A percentile compares a stretch with the other conserved stretches of the same genome.
Evolutionary conservation across 139 green algal species (phyloP).

Genomic region (Tetradesmus lagerheimii): DNA sequence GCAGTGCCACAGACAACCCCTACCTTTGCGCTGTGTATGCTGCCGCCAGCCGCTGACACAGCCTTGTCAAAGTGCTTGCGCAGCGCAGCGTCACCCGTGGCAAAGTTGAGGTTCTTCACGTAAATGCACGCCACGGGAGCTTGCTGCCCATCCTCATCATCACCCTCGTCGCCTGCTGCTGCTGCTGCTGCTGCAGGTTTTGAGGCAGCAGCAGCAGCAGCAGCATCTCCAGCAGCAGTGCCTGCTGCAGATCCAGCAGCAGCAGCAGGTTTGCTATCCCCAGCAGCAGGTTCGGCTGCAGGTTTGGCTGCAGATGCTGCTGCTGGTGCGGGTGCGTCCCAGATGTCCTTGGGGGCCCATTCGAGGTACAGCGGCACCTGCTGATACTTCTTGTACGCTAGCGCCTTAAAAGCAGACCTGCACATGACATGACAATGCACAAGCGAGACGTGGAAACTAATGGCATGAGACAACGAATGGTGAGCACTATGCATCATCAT

Average conservation of each 20-base stretch:
- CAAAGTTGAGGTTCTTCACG: slow-evolving; percentile 97
- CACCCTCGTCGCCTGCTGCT: slow-evolving; percentile 46
- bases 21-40: slow-evolving; percentile 64
- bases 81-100: slow-evolving; percentile 80
- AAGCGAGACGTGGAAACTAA: neutral
- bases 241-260: slow-evolving; percentile 21
- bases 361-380: slow-evolving; percentile 98
- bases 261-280: neutral
- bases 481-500: no score
- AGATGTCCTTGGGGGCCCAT: slow-evolving; percentile 94
- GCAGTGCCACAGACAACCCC: neutral
- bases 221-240: neutral
- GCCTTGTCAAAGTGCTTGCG: slow-evolving; percentile 83
- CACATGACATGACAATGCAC: neutral
- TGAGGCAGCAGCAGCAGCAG: slow-evolving; percentile 19
- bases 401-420: slow-evolving; percentile 57
- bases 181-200: slow-evolving; percentile 27
- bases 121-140: slow-evolving; percentile 76
- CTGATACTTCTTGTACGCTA: slow-evolving; percentile 97
- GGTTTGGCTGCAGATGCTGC: slow-evolving; percentile 12
- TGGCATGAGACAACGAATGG: no score
- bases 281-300: neutral
- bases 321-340: slow-evolving; percentile 18
- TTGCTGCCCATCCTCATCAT: slow-evolving; percentile 41
- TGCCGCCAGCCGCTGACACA: slow-evolving; percentile 66